These are phyloP conservation scores for Mucor ambiguus DNA, from an alignment of 371 early-diverging fungal genomes.

Conservation along the genomic window DNA sequence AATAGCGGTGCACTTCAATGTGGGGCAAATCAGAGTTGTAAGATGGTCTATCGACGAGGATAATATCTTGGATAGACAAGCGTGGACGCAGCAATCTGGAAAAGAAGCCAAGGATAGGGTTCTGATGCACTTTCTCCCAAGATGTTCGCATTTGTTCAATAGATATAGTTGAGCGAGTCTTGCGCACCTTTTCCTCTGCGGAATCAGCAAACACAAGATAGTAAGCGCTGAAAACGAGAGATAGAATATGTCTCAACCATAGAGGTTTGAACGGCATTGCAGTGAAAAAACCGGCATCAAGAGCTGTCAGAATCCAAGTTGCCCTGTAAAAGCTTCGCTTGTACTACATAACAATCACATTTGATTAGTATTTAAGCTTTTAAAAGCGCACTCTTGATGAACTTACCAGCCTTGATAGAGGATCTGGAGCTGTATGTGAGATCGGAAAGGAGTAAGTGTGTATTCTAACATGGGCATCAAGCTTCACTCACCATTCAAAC, in stretches of 20 bases:
- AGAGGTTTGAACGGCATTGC: conserved; percentile 83
- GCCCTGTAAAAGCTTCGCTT: conserved; percentile 91
- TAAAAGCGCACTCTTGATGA: background rate
- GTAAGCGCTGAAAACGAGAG: conserved; percentile 76
- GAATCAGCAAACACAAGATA: conserved; percentile 88
- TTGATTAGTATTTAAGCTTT: background rate
- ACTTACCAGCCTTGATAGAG: conserved; percentile 62
- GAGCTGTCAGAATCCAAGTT: conserved; percentile 87
- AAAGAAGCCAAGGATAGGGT: conserved; percentile 65
- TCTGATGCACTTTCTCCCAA: conserved; percentile 84
- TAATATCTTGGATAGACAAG: conserved; percentile 57
- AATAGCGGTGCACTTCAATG: conserved; percentile 56
- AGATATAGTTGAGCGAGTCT: conserved; percentile 77
- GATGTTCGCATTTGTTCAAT: conserved; percentile 86
- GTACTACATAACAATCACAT: conserved; percentile 64
- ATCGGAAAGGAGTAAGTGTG: background rate
- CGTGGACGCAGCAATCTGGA: conserved; percentile 55
- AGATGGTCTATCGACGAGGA: conserved; percentile 52
- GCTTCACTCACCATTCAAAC: conserved; percentile 55
- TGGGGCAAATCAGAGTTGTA: conserved; percentile 34
- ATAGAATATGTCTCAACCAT: conserved; percentile 73
- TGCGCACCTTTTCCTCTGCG: conserved; percentile 87
- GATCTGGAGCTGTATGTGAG: conserved; percentile 63
- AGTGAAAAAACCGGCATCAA: conserved; percentile 96
- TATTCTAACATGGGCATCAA: background rate